Base-by-base conservation (phyloP, 148 eudicot species). In the Rhododendron ovatum region DNA sequence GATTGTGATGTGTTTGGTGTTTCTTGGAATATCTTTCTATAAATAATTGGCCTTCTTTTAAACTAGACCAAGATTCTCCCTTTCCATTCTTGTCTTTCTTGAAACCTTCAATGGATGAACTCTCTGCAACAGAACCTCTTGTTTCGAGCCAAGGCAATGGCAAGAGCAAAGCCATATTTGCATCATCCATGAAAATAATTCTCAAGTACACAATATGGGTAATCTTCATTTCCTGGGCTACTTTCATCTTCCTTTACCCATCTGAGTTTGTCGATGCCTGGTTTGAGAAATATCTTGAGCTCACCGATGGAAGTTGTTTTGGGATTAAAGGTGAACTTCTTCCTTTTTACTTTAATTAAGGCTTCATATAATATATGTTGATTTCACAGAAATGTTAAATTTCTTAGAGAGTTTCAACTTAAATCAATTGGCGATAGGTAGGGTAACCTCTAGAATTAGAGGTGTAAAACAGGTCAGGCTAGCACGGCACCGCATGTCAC, bases 141-240 rank as follows among this genome's bases (percentile, higher is more conserved):
- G 88, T 93, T 14, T 76, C 86, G 59, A 80, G 33, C 5, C 82
- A 86, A 65, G 86, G 86, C 28, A 82, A 55, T 26, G 84, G 69
- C 28, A 88, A 86, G 28, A 85, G 53, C 4, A 37, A 45, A 83
- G 57, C 88, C 20, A 48, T 87, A 11, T 65, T 93, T 59, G 87
- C 87, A 39, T 85, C 89, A 84, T 83, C 91, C 33, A 83, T 87
- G 61, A 93, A 93, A 91, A 90, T 94, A 91, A 50, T 90, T 90
- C 91, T 96, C 63, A 96, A 91, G 73, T 83, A 85, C 81, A 33
- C 85, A 77, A 94, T 95, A 92, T 95, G 96, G 96, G 88, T 85
- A 41, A 86, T 94, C 57, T 95, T 96, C 80, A 39, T 91, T 75
- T 37, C 89, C 37, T 95, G 98, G 99, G 84, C 85, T 88, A 67